Conservation (phyloP, 441 rosid genomes). For the Pelargonium hybrid region DNA sequence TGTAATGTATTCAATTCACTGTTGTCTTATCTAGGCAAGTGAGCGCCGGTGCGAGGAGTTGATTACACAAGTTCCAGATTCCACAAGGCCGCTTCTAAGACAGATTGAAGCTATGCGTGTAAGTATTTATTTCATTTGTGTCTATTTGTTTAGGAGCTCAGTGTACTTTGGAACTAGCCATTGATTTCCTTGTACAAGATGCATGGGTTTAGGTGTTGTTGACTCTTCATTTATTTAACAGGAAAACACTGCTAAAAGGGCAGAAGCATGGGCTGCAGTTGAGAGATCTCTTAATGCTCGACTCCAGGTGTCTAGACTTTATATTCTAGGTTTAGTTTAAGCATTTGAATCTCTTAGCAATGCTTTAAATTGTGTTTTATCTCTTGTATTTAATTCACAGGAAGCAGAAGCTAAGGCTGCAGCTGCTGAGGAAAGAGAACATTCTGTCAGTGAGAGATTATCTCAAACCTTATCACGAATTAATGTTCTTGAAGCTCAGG, state of each 20-base stretch:
- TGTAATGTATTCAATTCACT: background rate
- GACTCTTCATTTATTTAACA: conserved; percentile 24
- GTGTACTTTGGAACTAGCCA: conserved; percentile 4
- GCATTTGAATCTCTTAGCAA: conserved; percentile 9
- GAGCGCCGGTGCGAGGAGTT: conserved; percentile 99
- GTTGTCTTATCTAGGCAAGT: conserved; percentile 50
- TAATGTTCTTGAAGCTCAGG: conserved; percentile 99
- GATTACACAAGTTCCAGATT: conserved; percentile 91
- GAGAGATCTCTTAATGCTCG: conserved; percentile 82
- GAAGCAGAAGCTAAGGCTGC: conserved; percentile 95
- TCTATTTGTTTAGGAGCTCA: conserved; percentile 6
- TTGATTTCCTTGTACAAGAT: background rate
- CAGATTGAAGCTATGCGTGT: conserved; percentile 99
- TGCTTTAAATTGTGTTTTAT: conserved; percentile 12
- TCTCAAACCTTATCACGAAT: conserved; percentile 88
- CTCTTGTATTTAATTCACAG: conserved; percentile 31
- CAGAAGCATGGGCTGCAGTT: conserved; percentile 93
- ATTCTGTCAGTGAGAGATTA: conserved; percentile 76
- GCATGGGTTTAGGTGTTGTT: background rate
- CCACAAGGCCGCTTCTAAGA: conserved; percentile 92
- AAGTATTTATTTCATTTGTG: conserved; percentile 14
- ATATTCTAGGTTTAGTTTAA: conserved; percentile 6
- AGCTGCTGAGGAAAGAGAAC: conserved; percentile 84
- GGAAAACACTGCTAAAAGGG: conserved; percentile 87
- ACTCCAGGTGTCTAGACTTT: conserved; percentile 53